Conservation (phyloP, 768 basidiomycete genomes). For the Infundibulicybe gibba region DNA sequence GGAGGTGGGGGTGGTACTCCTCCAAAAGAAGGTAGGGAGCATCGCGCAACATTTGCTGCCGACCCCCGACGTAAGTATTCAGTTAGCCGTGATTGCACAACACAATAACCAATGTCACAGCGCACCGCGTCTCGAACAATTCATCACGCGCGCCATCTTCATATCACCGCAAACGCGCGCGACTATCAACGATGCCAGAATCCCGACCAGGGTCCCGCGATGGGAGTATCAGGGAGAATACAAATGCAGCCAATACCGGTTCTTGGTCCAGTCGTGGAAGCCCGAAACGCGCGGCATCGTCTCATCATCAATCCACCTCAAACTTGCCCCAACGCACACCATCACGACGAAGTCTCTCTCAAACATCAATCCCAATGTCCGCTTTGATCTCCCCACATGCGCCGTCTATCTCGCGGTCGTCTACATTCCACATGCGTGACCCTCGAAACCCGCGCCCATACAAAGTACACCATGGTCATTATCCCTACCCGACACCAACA, state of each 20-base stretch:
- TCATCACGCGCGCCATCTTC: slow-evolving; percentile 66
- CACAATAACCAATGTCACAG: slow-evolving; percentile 25
- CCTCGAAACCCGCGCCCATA: slow-evolving; percentile 62
- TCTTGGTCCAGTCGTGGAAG: slow-evolving; percentile 41
- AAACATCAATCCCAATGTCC: slow-evolving; percentile 75
- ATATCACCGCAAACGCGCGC: slow-evolving; percentile 68
- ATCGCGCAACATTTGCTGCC: slow-evolving; percentile 58
- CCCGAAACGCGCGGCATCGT: slow-evolving; percentile 8
- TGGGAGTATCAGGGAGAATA: slow-evolving; percentile 22
- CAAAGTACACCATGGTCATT: slow-evolving; percentile 63
- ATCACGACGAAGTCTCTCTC: slow-evolving; percentile 57
- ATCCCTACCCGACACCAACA: slow-evolving; percentile 34
- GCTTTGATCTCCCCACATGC: slow-evolving; percentile 77
- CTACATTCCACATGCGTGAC: slow-evolving; percentile 77
- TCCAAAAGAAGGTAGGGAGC: slow-evolving; percentile 53
- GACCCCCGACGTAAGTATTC: slow-evolving; percentile 55
- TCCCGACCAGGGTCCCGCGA: slow-evolving; percentile 30
- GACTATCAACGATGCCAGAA: slow-evolving; percentile 43
- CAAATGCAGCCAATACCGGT: slow-evolving; percentile 39
- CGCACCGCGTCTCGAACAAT: slow-evolving; percentile 47
- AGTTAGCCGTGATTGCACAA: slow-evolving; percentile 7
- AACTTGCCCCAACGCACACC: slow-evolving; percentile 23
- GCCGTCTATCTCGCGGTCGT: slow-evolving; percentile 59
- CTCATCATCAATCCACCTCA: slow-evolving; percentile 16
- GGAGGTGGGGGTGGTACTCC: slow-evolving; percentile 51